These are phyloP conservation scores for Penicillium dipodomyicola DNA, from an alignment of 495 filamentous ascomycete genomes.

Conservation along the genomic window DNA sequence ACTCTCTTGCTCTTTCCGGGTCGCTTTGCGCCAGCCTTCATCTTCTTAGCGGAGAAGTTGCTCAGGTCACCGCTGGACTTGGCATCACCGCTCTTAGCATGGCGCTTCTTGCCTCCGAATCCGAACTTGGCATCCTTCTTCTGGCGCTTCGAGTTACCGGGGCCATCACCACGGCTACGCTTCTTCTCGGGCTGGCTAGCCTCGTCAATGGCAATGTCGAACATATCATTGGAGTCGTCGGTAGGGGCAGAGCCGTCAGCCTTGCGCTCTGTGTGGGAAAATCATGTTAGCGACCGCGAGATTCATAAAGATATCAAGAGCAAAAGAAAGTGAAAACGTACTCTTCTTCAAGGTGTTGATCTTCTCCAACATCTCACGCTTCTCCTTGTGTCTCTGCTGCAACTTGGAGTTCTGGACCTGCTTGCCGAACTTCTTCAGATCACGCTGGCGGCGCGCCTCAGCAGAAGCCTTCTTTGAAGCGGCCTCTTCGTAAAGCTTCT, in stretches of 20 bases:
- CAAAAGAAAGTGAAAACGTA: conserved; percentile 38
- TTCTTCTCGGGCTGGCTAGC: conserved; percentile 52
- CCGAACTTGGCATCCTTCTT: conserved; percentile 94
- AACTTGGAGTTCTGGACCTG: conserved; percentile 95
- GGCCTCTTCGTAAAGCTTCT: conserved; percentile 88
- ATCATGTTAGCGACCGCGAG: conserved; percentile 22
- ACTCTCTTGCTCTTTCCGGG: conserved; percentile 66
- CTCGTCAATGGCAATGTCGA: conserved; percentile 90
- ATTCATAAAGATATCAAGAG: not conserved
- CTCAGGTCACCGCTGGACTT: conserved; percentile 72
- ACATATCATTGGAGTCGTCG: conserved; percentile 77
- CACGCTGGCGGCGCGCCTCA: conserved; percentile 86
- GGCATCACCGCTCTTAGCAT: conserved; percentile 85
- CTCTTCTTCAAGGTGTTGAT: conserved; percentile 91
- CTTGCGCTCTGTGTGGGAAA: conserved; percentile 67
- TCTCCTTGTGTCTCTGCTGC: conserved; percentile 87
- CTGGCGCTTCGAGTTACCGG: conserved; percentile 65
- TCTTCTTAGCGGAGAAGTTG: conserved; percentile 75
- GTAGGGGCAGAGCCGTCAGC: conserved; percentile 62
- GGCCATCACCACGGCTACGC: conserved; percentile 36
- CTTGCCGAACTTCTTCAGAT: conserved; percentile 99
- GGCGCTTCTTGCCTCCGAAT: conserved; percentile 90
- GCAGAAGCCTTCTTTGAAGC: conserved; percentile 86
- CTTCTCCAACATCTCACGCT: conserved; percentile 88
- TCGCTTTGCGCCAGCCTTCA: conserved; percentile 66